These are phyloP conservation scores for Secale cereale DNA, from an alignment of 176 grass and related monocot genomes.

Conservation along the genomic window DNA sequence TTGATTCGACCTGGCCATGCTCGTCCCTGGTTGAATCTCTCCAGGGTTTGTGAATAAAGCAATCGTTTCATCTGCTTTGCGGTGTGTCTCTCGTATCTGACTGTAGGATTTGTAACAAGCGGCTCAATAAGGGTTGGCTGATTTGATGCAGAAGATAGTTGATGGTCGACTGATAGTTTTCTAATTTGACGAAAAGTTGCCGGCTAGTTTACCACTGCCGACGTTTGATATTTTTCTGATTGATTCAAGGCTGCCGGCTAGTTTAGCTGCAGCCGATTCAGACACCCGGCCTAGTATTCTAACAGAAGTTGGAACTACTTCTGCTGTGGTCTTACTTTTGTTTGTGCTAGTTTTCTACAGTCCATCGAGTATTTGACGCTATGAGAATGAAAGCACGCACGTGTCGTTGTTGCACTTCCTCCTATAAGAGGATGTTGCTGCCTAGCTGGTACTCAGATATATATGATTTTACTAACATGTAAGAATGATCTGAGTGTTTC, in stretches of 20 bases:
- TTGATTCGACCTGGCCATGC: neutral
- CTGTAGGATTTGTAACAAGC: neutral
- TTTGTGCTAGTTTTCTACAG: neutral
- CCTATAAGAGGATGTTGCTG: neutral
- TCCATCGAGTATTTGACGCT: neutral
- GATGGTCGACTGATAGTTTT: neutral
- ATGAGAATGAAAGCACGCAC: neutral
- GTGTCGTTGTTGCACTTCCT: neutral
- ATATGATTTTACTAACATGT: neutral
- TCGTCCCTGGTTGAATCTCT: neutral
- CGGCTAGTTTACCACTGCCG: neutral
- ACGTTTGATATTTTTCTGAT: neutral
- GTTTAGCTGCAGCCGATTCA: neutral
- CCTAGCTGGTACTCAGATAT: neutral
- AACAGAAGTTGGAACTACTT: neutral
- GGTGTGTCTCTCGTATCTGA: neutral
- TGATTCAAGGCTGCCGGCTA: neutral
- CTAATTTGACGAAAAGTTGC: neutral
- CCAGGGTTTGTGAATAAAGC: neutral
- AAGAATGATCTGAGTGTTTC: neutral
- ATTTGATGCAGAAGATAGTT: neutral
- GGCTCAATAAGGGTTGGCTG: neutral
- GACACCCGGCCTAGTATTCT: neutral
- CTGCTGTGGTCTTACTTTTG: neutral
- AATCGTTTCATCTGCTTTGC: neutral